These are phyloP conservation scores for Apiotrichum laibachii DNA, from an alignment of 1,284 basidiomycete genomes.

Conservation along the genomic window DNA sequence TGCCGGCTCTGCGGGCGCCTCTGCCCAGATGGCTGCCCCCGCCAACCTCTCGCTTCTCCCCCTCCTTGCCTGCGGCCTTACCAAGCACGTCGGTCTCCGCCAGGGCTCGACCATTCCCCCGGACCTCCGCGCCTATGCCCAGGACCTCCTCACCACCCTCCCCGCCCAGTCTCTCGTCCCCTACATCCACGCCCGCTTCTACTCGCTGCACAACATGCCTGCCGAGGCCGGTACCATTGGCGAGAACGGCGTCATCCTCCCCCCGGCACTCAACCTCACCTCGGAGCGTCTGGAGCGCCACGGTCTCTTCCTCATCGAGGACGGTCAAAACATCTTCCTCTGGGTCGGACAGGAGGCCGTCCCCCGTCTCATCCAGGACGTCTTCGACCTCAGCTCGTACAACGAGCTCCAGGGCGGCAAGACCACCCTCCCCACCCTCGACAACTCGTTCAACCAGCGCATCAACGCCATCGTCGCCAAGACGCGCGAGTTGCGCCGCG, in stretches of 20 bases:
- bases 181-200: slow-evolving; percentile 92
- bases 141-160: slow-evolving; percentile 84
- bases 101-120: slow-evolving; percentile 95
- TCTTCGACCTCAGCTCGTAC: slow-evolving; percentile 87
- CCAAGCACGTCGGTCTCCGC: slow-evolving; percentile 94
- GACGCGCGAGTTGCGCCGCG: slow-evolving; percentile 72
- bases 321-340: slow-evolving; percentile 95
- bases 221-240: slow-evolving; percentile 48
- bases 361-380: slow-evolving; percentile 87
- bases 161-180: slow-evolving; percentile 88
- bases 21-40: slow-evolving; percentile 85
- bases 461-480: slow-evolving; percentile 91
- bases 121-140: slow-evolving; percentile 92
- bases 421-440: slow-evolving; percentile 80
- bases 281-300: slow-evolving; percentile 92
- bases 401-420: slow-evolving; percentile 88
- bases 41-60: slow-evolving; percentile 95
- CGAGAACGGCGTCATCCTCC: slow-evolving; percentile 43
- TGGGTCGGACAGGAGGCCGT: slow-evolving; percentile 97
- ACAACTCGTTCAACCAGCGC: slow-evolving; percentile 89
- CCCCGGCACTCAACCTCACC: slow-evolving; percentile 75
- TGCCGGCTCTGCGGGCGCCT: slow-evolving; percentile 88
- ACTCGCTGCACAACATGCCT: slow-evolving; percentile 92
- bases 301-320: slow-evolving; percentile 94
- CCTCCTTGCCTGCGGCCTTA: slow-evolving; percentile 77